Percentiles rank a stretch among this genome's conserved stretches.
Conservation (phyloP, 495 filamentous ascomycete genomes). For the Parachaetomium inaequale region DNA sequence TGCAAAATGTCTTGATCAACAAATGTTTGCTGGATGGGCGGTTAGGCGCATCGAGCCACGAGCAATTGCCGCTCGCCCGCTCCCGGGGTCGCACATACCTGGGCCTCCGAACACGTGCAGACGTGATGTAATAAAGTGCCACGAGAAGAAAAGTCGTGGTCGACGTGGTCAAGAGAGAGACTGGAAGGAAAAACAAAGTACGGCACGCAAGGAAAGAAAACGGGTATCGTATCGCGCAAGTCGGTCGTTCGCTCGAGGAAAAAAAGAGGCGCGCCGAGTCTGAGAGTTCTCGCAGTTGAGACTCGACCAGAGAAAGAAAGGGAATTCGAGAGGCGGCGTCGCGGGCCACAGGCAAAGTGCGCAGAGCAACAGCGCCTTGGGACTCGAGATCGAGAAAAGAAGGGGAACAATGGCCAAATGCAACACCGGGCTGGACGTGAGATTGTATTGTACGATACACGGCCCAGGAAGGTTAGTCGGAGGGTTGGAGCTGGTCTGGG, state of each 20-base stretch:
- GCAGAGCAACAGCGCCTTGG: not conserved
- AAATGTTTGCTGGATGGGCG: not conserved
- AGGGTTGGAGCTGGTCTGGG: slow-evolving; percentile 14
- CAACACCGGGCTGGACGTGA: not conserved
- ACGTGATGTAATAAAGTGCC: slow-evolving; percentile 4
- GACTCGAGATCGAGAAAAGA: slow-evolving; percentile 1
- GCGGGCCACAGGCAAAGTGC: not conserved
- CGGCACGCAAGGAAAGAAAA: not conserved
- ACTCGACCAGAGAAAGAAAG: not conserved
- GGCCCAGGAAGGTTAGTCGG: slow-evolving; percentile 8
- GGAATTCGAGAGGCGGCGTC: not conserved
- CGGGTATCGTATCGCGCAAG: slow-evolving; percentile 4
- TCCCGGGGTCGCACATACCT: not conserved
- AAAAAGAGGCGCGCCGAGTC: not conserved
- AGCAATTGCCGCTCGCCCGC: not conserved
- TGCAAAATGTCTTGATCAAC: not conserved
- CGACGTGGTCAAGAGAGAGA: not conserved
- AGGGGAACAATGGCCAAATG: slow-evolving; percentile 5
- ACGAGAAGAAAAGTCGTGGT: not conserved
- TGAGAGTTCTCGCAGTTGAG: not conserved
- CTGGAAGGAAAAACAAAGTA: not conserved
- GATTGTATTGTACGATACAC: slow-evolving; percentile 16
- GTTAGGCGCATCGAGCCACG: not conserved
- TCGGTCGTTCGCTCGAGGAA: not conserved
- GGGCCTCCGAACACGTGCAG: not conserved